phyloP scores from a whole-genome alignment of 345 rosid genomes.

The Mallotus nudiflorus region DNA sequence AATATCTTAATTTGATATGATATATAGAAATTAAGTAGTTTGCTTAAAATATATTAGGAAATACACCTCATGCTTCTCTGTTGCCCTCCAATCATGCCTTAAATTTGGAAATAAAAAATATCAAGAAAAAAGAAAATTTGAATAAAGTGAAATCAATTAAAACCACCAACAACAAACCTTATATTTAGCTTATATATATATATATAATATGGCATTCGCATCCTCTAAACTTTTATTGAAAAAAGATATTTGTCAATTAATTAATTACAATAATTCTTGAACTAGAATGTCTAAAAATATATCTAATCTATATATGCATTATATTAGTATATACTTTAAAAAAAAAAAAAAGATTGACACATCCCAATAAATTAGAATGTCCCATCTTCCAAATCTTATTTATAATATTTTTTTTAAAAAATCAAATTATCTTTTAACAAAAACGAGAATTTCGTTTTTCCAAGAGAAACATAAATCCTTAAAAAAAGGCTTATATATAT shows the following conservation, averaged over 20 bases:
- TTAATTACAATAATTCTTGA: neutral
- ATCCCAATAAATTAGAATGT: conserved; percentile 30
- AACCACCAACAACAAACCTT: neutral
- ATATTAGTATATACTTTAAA: too few relatives aligned
- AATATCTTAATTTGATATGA: conserved; percentile 7
- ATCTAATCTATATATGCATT: too few relatives aligned
- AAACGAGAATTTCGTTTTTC: neutral
- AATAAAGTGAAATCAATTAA: conserved; percentile 9
- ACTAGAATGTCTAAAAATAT: conserved; percentile 26
- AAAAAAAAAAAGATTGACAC: too few relatives aligned
- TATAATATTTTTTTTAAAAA: neutral
- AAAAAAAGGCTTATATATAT: neutral
- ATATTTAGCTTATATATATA: too few relatives aligned
- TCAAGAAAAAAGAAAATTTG: neutral
- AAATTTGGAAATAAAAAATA: too few relatives aligned
- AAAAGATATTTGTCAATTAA: neutral
- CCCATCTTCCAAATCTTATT: conserved; percentile 6
- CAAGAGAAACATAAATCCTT: conserved; percentile 8
- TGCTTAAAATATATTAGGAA: neutral
- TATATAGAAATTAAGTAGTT: neutral
- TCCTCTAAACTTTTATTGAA: conserved; percentile 3
- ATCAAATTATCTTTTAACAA: neutral
- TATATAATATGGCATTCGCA: too few relatives aligned
- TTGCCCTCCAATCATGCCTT: conserved; percentile 31
- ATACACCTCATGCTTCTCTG: conserved; percentile 31